A percentile compares a stretch with the other conserved stretches of the same genome.
Conservation (phyloP, 306 rosid genomes). For the Vigna trinervia region DNA sequence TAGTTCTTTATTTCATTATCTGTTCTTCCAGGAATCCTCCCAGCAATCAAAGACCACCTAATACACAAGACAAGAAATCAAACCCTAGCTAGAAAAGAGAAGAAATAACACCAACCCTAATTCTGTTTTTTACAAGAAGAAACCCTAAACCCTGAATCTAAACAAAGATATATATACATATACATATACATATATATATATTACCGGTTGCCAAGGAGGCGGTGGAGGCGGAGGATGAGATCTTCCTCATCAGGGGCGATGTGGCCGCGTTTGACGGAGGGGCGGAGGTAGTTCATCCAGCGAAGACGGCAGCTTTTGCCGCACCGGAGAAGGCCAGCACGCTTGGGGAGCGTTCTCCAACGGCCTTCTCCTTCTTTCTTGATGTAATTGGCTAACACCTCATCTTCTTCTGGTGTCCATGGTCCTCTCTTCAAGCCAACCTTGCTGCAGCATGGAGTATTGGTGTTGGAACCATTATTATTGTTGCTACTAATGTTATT, state of each 20-base stretch:
- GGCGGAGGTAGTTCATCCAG: slow-evolving; percentile 97
- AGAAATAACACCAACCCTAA: background rate
- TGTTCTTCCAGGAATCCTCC: slow-evolving; percentile 90
- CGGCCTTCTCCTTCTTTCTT: slow-evolving; percentile 82
- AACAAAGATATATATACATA: background rate
- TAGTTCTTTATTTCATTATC: slow-evolving; percentile 91
- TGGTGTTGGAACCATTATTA: background rate
- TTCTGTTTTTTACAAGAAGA: background rate
- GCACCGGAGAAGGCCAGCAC: slow-evolving; percentile 83
- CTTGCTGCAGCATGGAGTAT: slow-evolving; percentile 67
- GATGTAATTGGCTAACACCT: slow-evolving; percentile 59
- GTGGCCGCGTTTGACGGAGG: slow-evolving; percentile 86
- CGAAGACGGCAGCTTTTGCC: slow-evolving; percentile 96
- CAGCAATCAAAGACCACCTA: slow-evolving; percentile 96
- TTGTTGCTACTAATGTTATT: background rate
- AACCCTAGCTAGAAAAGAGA: slow-evolving; percentile 1
- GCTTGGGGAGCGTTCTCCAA: slow-evolving; percentile 82
- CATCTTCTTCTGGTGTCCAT: slow-evolving; percentile 84
- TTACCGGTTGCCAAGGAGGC: slow-evolving; percentile 77
- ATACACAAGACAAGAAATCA: background rate
- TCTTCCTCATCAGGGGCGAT: slow-evolving; percentile 93
- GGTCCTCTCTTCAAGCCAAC: slow-evolving; percentile 88
- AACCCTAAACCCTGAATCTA: background rate
- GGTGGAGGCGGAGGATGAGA: slow-evolving; percentile 94
- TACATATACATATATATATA: too few species aligned